These are phyloP conservation scores for Pelargonium citronellum DNA, from an alignment of 441 rosid species.

Conservation along the genomic window DNA sequence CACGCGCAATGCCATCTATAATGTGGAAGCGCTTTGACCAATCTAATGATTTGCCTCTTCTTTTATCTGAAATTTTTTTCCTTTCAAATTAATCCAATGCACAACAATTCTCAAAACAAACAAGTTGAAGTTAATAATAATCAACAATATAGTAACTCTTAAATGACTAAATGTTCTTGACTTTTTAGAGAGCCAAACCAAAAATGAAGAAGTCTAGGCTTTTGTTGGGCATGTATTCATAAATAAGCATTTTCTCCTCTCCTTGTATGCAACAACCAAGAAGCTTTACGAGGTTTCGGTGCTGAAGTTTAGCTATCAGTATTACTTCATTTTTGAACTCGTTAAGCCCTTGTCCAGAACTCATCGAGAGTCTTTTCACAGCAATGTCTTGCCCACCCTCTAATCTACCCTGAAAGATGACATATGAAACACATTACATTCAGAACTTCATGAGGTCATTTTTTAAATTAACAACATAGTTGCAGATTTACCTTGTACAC, in stretches of 20 bases:
- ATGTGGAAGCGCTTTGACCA: slow-evolving; percentile 14
- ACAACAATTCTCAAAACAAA: too few relatives aligned
- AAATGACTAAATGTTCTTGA: too few relatives aligned
- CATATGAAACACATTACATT: too few relatives aligned
- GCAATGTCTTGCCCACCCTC: slow-evolving; percentile 29
- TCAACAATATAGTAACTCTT: too few relatives aligned
- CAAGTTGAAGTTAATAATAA: too few relatives aligned
- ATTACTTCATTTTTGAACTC: slow-evolving; percentile 36
- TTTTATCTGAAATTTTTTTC: too few relatives aligned
- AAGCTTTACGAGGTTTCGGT: slow-evolving; percentile 33
- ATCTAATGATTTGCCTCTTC: slow-evolving; percentile 1
- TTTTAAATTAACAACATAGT: too few relatives aligned
- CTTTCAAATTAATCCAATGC: too few relatives aligned
- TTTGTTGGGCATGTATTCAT: slow-evolving; percentile 34
- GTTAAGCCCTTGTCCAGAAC: slow-evolving; percentile 31
- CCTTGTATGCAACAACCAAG: slow-evolving; percentile 30
- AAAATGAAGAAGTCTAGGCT: slow-evolving; percentile 40
- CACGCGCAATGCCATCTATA: slow-evolving; percentile 16
- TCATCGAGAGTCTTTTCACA: slow-evolving; percentile 31
- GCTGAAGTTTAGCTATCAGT: slow-evolving; percentile 34
- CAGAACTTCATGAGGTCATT: too few relatives aligned
- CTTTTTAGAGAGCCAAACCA: slow-evolving; percentile 19
- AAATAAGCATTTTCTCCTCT: slow-evolving; percentile 26
- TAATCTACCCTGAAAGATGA: slow-evolving; percentile 22
- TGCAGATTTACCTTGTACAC: slow-evolving; percentile 25